Evolutionary conservation across 805 yeast species (phyloP), one percentile per base, ranked within the genome.

Genomic region (Torulaspora quercuum): DNA sequence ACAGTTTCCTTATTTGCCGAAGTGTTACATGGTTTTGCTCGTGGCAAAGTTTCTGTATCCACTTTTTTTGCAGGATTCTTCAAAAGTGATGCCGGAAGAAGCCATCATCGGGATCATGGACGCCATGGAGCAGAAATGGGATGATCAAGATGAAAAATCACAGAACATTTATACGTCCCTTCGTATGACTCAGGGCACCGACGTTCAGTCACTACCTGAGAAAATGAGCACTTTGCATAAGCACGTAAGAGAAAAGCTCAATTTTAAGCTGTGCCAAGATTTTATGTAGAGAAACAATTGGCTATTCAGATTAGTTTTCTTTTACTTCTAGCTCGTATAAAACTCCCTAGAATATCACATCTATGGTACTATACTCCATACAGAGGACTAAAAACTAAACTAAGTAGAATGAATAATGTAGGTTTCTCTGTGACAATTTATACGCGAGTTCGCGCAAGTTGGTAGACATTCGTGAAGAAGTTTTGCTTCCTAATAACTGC

Each of bases 401-500:
- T 28, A 28, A 11, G 18, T 20, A 27, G 27, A 22, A 29, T 21
- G 33, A 29, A 11, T 20, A 25, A 22, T 13, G 9, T 20, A 13
- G 25, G 14, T 14, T 28, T 29, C 22, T 34, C 21, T 34, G 23
- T 34, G 32, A 27, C 27, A 27, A 31, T 35, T 35, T 29, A 29
- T 35, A 29, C 29, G 29, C 29, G 39, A 34, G 32, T 22, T 29
- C 20, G 24, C 28, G 27, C 21, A 19, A 35, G 11, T 16, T 12
- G 10, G 11, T 20, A 10, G n/a, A n/a, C 22, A 19, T 29, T 25
- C 16, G 14, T 29, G 29, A 19, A 25, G 19, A 17, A 24, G 35
- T 28, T 11, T 20, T 21, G 18, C 8, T 23, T 15, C 14, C 21
- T 34, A 30, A 30, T 41, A 24, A 25, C 78, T 83, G 74, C 95